Percentiles rank a stretch among this genome's conserved stretches.
Conservation (phyloP, 176 grass and related monocot genomes). For the Phragmites australis region DNA sequence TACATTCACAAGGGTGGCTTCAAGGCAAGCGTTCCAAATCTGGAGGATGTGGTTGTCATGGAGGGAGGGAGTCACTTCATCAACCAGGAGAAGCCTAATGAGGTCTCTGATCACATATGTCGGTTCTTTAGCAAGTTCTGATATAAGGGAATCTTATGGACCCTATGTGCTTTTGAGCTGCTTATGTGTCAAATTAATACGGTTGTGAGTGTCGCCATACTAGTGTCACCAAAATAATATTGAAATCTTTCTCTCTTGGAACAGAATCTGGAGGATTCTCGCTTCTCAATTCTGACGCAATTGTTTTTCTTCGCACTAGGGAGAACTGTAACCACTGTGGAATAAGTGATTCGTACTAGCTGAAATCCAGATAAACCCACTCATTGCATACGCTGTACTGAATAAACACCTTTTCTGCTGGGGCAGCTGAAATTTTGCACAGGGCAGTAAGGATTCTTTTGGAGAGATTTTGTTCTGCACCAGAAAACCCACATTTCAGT, state of each 20-base stretch:
- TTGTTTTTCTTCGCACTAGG: background rate
- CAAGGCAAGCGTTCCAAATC: conserved; percentile 58
- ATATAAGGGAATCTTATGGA: background rate
- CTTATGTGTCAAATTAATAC: background rate
- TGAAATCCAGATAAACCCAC: background rate
- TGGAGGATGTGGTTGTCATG: conserved; percentile 72
- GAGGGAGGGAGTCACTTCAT: conserved; percentile 73
- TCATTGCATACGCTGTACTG: background rate
- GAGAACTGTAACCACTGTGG: background rate
- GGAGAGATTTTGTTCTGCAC: background rate
- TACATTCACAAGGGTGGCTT: conserved; percentile 76
- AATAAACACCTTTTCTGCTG: background rate
- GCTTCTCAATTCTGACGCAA: background rate
- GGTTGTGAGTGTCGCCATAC: background rate
- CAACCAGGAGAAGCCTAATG: conserved; percentile 72
- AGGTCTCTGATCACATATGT: conserved; percentile 75
- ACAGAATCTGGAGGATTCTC: background rate
- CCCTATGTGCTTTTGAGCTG: background rate
- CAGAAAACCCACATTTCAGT: too few species aligned
- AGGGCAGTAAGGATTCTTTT: background rate
- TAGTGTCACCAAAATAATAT: background rate
- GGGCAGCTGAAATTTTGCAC: background rate
- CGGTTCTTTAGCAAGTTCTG: conserved; percentile 70
- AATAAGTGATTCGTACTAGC: background rate
- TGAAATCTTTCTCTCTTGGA: too few species aligned